Evolutionary conservation across 2,329 filamentous ascomycete genomes (phyloP).

Genomic region (Hortaea werneckii): DNA sequence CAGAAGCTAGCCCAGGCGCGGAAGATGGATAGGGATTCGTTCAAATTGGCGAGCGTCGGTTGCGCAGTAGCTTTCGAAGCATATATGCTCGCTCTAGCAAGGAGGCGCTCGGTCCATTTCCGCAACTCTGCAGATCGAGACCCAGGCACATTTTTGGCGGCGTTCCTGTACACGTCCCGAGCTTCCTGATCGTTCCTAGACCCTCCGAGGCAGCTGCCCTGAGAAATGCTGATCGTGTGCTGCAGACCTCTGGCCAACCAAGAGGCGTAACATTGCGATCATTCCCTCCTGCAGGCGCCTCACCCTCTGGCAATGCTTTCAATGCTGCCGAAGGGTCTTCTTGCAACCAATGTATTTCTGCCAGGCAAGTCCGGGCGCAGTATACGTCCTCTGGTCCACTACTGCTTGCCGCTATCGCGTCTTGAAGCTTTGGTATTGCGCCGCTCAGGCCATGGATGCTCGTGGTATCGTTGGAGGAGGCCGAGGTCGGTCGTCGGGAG

Average conservation of each 20-base stretch:
- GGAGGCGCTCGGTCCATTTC: constrained; percentile 23
- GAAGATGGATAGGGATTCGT: constrained; percentile 30
- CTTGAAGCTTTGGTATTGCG: constrained; percentile 30
- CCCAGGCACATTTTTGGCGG: constrained; percentile 15
- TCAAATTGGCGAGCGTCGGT: constrained; percentile 11
- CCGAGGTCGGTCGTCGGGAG: constrained; percentile 32
- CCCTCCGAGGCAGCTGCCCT: constrained; percentile 19
- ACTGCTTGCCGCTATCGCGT: constrained; percentile 18
- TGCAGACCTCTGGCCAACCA: constrained; percentile 74
- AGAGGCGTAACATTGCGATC: constrained; percentile 30
- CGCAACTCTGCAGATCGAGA: constrained; percentile 21
- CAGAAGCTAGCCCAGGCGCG: constrained; percentile 62
- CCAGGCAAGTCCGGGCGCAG: constrained; percentile 73
- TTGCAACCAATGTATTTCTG: constrained; percentile 76
- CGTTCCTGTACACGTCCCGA: constrained; percentile 12
- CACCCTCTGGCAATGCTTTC: constrained; percentile 32
- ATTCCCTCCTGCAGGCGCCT: constrained; percentile 11
- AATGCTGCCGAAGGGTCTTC: constrained; percentile 49
- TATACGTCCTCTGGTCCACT: constrained; percentile 45
- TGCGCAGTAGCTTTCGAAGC: constrained; percentile 14
- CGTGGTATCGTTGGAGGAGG: constrained; percentile 28
- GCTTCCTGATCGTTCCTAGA: constrained; percentile 13
- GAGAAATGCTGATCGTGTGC: constrained; percentile 21
- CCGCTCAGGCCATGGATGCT: constrained; percentile 25
- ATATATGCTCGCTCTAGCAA: constrained; percentile 21